Conservation (phyloP, 1,284 basidiomycete genomes). For the Apiotrichum gracile region DNA sequence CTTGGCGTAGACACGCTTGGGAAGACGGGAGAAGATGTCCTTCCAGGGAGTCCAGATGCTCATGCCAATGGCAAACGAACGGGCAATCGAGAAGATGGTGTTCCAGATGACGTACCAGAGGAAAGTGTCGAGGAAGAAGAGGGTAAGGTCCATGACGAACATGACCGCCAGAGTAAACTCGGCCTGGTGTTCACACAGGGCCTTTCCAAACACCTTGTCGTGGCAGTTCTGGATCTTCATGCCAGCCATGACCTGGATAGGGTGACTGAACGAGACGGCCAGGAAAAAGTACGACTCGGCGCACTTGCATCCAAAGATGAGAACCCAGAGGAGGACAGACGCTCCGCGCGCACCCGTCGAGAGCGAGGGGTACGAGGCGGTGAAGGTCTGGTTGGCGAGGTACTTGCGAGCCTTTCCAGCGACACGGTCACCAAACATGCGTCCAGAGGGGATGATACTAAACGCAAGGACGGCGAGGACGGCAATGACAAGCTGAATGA, state of each 20-base stretch:
- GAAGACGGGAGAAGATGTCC: slow-evolving; percentile 85
- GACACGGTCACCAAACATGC: slow-evolving; percentile 86
- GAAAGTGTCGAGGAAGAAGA: slow-evolving; percentile 97
- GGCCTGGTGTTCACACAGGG: slow-evolving; percentile 79
- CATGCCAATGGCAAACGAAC: slow-evolving; percentile 82
- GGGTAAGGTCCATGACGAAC: slow-evolving; percentile 89
- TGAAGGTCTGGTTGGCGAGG: slow-evolving; percentile 91
- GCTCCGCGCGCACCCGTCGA: slow-evolving; percentile 59
- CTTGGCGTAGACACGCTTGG: slow-evolving; percentile 92
- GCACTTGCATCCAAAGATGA: slow-evolving; percentile 91
- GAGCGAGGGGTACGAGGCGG: slow-evolving; percentile 79
- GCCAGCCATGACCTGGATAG: slow-evolving; percentile 81
- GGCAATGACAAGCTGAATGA: slow-evolving; percentile 87
- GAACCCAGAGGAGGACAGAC: slow-evolving; percentile 72
- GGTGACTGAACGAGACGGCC: slow-evolving; percentile 83
- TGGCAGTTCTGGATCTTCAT: slow-evolving; percentile 85
- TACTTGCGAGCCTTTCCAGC: slow-evolving; percentile 89
- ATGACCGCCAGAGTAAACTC: slow-evolving; percentile 89
- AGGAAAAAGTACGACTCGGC: slow-evolving; percentile 94
- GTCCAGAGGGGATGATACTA: slow-evolving; percentile 78
- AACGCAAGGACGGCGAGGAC: slow-evolving; percentile 75
- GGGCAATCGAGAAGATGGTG: slow-evolving; percentile 82
- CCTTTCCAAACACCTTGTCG: slow-evolving; percentile 74
- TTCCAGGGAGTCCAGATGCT: slow-evolving; percentile 97
- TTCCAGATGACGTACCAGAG: slow-evolving; percentile 94